Evolutionary conservation across 768 basidiomycete genomes (phyloP), one percentile per base, ranked within the genome.

Genomic region (Sistotremastrum suecicum): DNA sequence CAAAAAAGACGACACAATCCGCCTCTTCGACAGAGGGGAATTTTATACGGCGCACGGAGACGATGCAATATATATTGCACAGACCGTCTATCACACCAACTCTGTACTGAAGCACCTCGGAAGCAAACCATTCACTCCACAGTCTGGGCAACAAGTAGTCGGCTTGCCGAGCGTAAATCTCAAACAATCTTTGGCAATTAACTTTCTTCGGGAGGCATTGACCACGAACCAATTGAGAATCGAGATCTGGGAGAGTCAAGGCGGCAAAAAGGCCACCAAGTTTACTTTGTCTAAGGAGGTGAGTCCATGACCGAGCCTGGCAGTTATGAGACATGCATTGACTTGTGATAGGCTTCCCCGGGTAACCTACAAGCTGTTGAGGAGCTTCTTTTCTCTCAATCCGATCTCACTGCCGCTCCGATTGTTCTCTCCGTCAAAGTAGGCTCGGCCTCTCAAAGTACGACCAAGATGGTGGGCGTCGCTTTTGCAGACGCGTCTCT

Each of bases 41-140:
- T 97, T 74, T 63, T 97, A 88, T 65, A 77, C 80, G n/a, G 81
- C 79, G 1, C 89, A 97, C 56, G 91, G 90, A 0, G 64, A 75
- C 4, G 92, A 97, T 60, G 94, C 94, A 0, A 66, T 76, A n/a
- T 89, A 78, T 52, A 77, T 94, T 51, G 92, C 94, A 4, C 69
- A 77, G 12, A 73, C 87, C 53, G 78, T 85, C 44, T 90, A 76
- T 54, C 82, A 76, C 46, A 99, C 95, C 2, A 84, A 87, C 54
- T 82, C 87, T 1, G 91, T 97, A 48, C 72, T 99, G 62, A 94
- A 94, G 62, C 84, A 87, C 58, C 77, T 95, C 37, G 94, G 94
- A 5, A 59, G 53, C 34, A 58, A 20, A 20, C 20, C 20, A 20
- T 20, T 20, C 20, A 20, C 20, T 20, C 60, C 7, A 48, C 55